Base-by-base conservation (phyloP, 768 basidiomycete genomes). In the Kwoniella newhampshirensis region DNA sequence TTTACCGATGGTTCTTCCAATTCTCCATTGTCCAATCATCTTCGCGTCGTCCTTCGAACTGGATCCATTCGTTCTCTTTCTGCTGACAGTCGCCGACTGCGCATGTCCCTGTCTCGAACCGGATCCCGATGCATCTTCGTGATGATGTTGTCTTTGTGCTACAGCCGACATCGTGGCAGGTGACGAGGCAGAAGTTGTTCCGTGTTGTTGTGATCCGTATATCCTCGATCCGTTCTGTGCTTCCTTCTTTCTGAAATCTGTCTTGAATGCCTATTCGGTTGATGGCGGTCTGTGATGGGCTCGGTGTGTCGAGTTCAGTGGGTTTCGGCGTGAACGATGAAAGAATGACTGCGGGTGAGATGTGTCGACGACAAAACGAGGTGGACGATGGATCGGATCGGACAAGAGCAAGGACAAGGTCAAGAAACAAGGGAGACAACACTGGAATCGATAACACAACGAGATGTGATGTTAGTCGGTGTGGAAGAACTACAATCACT, bases 1-100 rank as follows among this genome's bases (percentile, higher is more conserved):
- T 64, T 84, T 85, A 12, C 89, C 89, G 67, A 90, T 85, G n/a
- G 86, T 87, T 66, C 87, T 81, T 43, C 89, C 89, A 40, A 90
- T 81, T 73, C 88, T 87, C 89, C 89, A 91, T 54, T 83, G 77
- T 8, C 89, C 89, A 62, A 90, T 86, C 73, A 75, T 77, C 63
- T 73, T 77, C 3, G 64, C 71, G 35, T 78, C 75, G 4, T 74
- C 73, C 21, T 47, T 57, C 21, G 36, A 49, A 53, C 44, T 59
- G 6, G 44, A 42, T 21, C 37, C 47, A 50, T 59, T 51, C 26
- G 54, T 54, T 39, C 55, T 43, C 42, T 65, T 54, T 43, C 62
- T 55, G 30, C 49, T 64, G 49, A 60, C 41, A 27, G 43, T 54
- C 5, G 49, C 56, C n/a, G n/a, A n/a, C 13, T 32, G 32, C 13